These are phyloP conservation scores for Pichia sp. DNA, from an alignment of 1,139 yeast species.

Conservation along the genomic window DNA sequence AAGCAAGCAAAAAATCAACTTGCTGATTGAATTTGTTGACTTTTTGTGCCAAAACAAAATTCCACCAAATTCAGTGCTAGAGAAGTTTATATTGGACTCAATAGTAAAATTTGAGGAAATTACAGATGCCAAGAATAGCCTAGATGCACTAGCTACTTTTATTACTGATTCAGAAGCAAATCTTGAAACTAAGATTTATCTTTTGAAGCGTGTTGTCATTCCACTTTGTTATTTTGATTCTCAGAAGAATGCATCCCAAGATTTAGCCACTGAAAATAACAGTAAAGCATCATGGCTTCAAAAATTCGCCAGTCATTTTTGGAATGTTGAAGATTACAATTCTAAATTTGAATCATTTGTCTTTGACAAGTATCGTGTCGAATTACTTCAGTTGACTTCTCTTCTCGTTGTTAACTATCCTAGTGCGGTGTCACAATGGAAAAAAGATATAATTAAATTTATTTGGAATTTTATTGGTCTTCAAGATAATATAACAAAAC, in stretches of 20 bases:
- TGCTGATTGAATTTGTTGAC: conserved; percentile 44
- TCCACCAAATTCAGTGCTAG: conserved; percentile 42
- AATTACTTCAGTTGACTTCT: conserved; percentile 75
- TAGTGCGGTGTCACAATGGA: conserved; percentile 47
- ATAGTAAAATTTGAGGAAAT: conserved; percentile 49
- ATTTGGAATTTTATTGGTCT: conserved; percentile 90
- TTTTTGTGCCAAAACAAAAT: conserved; percentile 41
- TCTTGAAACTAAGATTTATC: conserved; percentile 52
- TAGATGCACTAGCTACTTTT: conserved; percentile 42
- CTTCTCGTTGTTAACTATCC: conserved; percentile 68
- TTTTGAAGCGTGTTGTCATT: conserved; percentile 58
- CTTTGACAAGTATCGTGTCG: conserved; percentile 69
- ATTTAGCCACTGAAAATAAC: conserved; percentile 34
- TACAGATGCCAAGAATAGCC: conserved; percentile 41
- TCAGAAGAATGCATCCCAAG: conserved; percentile 41
- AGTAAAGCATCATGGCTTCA: conserved; percentile 54
- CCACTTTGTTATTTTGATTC: conserved; percentile 63
- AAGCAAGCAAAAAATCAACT: conserved; percentile 28
- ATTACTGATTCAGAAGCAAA: conserved; percentile 39
- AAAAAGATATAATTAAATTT: conserved; percentile 85
- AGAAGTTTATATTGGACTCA: conserved; percentile 49
- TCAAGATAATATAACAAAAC: conserved; percentile 86
- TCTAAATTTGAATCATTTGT: conserved; percentile 45
- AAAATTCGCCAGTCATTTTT: conserved; percentile 52
- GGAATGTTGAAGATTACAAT: conserved; percentile 52